Base-by-base conservation (phyloP, 768 basidiomycete genomes). In the Lyophyllum semitale region DNA sequence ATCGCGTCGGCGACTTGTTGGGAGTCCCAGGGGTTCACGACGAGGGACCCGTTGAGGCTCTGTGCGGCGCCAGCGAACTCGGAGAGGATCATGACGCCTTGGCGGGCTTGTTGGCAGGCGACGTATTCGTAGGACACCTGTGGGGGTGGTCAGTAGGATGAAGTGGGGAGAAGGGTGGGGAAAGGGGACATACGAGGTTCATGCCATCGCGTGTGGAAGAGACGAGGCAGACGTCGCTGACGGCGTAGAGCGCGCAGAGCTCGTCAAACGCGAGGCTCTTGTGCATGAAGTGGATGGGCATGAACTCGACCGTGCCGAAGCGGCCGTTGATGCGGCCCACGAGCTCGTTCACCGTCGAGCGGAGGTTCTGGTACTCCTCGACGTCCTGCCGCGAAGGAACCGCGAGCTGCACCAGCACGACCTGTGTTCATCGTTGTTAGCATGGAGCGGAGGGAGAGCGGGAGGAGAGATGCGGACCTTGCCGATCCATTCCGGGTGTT, bases 281-380 rank as follows among this genome's bases (percentile, higher is more conserved):
- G 82, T 98, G 96, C 93, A 98, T 93, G 72, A 97, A 98, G 72
- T 98, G 97, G 57, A 99, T 98, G 6, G 97, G 97, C 93, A 98
- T 97, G 70, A 96, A 98, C 63, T 99, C 97, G 67, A 98, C 95
- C 1, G 97, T 98, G 27, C 97, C 97, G 66, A 99, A 99, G 8
- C 95, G 89, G 8, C 97, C 97, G 68, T 99, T 99, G 74, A 99
- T 98, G 23, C 96, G 86, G 2, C 97, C 97, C 27, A 99, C 97
- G 46, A 99, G 84, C 70, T 99, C 95, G 77, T 98, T 98, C 50
- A 98, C 95, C 1, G 91, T 93, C 17, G 94, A 87, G 15, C 97
- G 86, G 56, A 98, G 74, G 73, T 98, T 98, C 72, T 99, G 97
- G 69, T 99, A 99, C 73, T 99, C 97, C 73, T 99, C 97, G 49